These are phyloP conservation scores for Ogataea populi-albae DNA, from an alignment of 805 yeast genomes.

Conservation along the genomic window DNA sequence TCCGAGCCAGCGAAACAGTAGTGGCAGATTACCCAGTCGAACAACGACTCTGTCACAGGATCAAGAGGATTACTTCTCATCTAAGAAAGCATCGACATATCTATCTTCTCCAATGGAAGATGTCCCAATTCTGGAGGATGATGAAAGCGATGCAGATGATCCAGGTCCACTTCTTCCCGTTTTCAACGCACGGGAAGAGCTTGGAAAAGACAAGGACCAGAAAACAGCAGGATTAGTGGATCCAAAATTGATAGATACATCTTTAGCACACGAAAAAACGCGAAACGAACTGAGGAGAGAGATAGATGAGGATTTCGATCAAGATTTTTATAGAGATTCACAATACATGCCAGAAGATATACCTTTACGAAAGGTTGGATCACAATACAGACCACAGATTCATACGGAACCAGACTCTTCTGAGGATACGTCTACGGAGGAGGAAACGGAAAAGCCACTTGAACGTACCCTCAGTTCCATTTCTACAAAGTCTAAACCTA, in stretches of 20 bases:
- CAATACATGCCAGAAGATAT: constrained; percentile 5
- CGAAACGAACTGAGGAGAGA: constrained; percentile 15
- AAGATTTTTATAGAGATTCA: constrained; percentile 27
- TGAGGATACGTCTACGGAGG: constrained; percentile 30
- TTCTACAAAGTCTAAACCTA: constrained; percentile 1
- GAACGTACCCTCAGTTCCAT: not conserved
- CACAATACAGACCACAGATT: constrained; percentile 5
- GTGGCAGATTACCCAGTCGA: not conserved
- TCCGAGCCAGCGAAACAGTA: not conserved
- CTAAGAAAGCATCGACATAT: constrained; percentile 6
- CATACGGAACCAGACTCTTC: constrained; percentile 18
- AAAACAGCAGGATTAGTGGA: not conserved
- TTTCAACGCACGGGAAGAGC: constrained; percentile 11
- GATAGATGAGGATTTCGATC: constrained; percentile 33
- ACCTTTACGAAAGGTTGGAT: constrained; percentile 3
- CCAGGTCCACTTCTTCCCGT: constrained; percentile 28
- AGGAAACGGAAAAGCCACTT: constrained; percentile 7
- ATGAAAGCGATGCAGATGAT: constrained; percentile 26
- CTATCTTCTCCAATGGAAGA: constrained; percentile 20
- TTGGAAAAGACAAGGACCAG: not conserved
- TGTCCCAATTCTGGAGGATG: constrained; percentile 31
- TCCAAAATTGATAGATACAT: not conserved
- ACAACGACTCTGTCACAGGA: not conserved
- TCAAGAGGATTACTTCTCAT: constrained; percentile 10
- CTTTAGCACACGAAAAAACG: constrained; percentile 1